phyloP scores from a whole-genome alignment of 192 early-diverging fungal species.

The Coemansia sp. region DNA sequence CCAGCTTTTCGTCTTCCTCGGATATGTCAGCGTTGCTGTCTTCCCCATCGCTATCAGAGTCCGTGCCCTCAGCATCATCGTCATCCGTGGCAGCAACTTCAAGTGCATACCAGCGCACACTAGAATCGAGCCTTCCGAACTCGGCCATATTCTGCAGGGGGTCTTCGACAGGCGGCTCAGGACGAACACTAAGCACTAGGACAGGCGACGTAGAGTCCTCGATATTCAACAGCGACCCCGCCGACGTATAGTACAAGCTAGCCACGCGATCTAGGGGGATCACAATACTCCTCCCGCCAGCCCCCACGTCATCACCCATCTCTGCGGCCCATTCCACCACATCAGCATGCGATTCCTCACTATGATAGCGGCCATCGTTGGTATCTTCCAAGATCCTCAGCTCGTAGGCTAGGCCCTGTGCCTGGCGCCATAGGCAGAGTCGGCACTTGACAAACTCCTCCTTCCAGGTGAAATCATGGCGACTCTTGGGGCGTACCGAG shows the following conservation, averaged over 20 bases:
- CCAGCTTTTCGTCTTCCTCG: background rate
- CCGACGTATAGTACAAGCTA: conserved; percentile 73
- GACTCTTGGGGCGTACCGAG: conserved; percentile 62
- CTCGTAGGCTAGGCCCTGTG: conserved; percentile 52
- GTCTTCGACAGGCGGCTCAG: conserved; percentile 3
- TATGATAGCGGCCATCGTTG: conserved; percentile 79
- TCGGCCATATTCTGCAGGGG: background rate
- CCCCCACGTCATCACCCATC: background rate
- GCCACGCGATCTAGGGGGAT: conserved; percentile 57
- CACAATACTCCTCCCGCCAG: conserved; percentile 20
- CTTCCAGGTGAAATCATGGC: conserved; percentile 76
- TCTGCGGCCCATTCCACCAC: conserved; percentile 25
- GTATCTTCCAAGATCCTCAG: conserved; percentile 66
- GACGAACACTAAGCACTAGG: conserved; percentile 66
- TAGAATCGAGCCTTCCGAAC: conserved; percentile 38
- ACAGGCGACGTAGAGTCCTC: conserved; percentile 71
- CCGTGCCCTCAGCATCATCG: conserved; percentile 8
- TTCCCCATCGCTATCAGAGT: background rate
- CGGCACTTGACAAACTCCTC: conserved; percentile 71
- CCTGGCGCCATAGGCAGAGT: conserved; percentile 36
- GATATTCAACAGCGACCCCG: conserved; percentile 74
- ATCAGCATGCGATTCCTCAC: conserved; percentile 16
- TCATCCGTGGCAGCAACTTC: conserved; percentile 9
- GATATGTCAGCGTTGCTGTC: conserved; percentile 8
- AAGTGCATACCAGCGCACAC: conserved; percentile 31